These are phyloP conservation scores for Aspergillus glaucus DNA, from an alignment of 2,329 filamentous ascomycete species.

Conservation along the genomic window DNA sequence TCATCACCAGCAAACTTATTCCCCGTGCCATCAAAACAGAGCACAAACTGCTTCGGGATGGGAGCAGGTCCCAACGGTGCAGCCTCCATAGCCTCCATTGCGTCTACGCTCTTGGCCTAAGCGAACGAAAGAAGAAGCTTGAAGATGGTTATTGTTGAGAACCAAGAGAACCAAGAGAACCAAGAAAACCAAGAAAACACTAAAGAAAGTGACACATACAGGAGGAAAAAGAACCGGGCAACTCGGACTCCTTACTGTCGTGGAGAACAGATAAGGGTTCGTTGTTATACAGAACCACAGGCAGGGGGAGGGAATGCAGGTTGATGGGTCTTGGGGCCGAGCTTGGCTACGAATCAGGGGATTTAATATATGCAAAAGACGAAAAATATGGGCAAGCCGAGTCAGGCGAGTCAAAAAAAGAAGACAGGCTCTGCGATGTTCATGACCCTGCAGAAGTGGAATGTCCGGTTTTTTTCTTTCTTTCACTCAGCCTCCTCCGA, in stretches of 20 bases:
- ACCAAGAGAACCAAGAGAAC: no score
- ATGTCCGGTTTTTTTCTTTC: not conserved
- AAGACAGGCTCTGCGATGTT: not conserved
- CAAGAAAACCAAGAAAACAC: no score
- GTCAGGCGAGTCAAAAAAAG: not conserved
- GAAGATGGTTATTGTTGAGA: not conserved
- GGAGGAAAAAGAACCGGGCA: no score
- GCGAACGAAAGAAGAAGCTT: not conserved
- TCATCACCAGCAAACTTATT: slow-evolving; percentile 40
- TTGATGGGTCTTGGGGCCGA: not conserved
- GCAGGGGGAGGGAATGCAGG: not conserved
- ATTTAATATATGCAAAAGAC: not conserved
- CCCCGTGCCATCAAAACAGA: slow-evolving; percentile 41
- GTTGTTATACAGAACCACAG: not conserved
- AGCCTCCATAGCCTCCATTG: slow-evolving; percentile 5
- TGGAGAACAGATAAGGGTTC: not conserved
- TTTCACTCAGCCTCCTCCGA: not conserved
- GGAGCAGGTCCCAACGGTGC: slow-evolving; percentile 13
- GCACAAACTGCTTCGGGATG: slow-evolving; percentile 33
- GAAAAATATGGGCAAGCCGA: not conserved
- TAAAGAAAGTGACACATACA: no score
- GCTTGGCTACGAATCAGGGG: slow-evolving; percentile 1
- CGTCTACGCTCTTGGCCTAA: not conserved
- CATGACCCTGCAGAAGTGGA: not conserved
- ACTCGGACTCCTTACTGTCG: no score